Evolutionary conservation across 371 early-diverging fungal species (phyloP).

Genomic region (Phascolomyces articulosus): DNA sequence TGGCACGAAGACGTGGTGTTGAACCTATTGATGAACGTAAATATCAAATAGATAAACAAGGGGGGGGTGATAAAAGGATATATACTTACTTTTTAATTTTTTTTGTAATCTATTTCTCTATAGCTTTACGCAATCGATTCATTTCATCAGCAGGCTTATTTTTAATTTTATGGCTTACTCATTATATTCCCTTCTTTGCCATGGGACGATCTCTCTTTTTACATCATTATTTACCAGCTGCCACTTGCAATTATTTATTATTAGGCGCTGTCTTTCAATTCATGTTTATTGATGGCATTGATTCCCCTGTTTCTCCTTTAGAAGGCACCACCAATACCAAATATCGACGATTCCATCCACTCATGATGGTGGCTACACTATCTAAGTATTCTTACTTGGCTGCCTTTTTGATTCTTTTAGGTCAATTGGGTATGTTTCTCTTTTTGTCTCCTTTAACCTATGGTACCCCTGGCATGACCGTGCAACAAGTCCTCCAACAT

Average conservation of each 20-base stretch:
- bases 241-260: slow-evolving; percentile 79
- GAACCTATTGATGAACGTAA: slow-evolving; percentile 62
- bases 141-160: slow-evolving; percentile 80
- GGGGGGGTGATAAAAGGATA: too few species aligned
- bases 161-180: slow-evolving; percentile 84
- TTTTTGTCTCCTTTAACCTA: slow-evolving; percentile 71
- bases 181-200: slow-evolving; percentile 95
- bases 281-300: slow-evolving; percentile 62
- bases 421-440: slow-evolving; percentile 57
- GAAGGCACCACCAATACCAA: slow-evolving; percentile 27
- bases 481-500: slow-evolving; percentile 61
- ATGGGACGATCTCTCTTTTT: slow-evolving; percentile 96
- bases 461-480: slow-evolving; percentile 59
- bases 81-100: too few species aligned
- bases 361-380: slow-evolving; percentile 27
- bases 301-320: slow-evolving; percentile 57
- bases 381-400: slow-evolving; percentile 29
- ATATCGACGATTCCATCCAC: slow-evolving; percentile 21
- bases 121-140: slow-evolving; percentile 63
- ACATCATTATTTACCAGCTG: slow-evolving; percentile 97
- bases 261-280: slow-evolving; percentile 71
- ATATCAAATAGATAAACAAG: neutral
- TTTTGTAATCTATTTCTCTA: neutral
- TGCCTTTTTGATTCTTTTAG: slow-evolving; percentile 46
- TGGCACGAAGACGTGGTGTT: slow-evolving; percentile 74